These are phyloP conservation scores for Penicillium sp. DNA, from an alignment of 2,329 filamentous ascomycete genomes.

Conservation along the genomic window DNA sequence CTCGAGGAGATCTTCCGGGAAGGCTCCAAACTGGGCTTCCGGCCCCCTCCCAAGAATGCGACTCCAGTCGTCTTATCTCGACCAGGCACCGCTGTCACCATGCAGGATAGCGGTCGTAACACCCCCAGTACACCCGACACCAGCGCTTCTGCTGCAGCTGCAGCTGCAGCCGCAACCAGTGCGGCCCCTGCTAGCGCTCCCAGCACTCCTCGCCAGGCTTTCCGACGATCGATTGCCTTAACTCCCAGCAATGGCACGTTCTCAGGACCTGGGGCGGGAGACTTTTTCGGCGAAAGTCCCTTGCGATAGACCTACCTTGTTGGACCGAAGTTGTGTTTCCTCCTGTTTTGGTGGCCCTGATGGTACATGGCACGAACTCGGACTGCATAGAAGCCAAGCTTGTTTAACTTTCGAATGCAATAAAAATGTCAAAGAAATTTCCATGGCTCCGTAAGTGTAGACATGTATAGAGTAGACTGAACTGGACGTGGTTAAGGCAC, in stretches of 20 bases:
- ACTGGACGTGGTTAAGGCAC: not conserved
- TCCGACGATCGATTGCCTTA: constrained; percentile 39
- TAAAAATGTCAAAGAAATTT: not conserved
- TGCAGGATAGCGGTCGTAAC: constrained; percentile 40
- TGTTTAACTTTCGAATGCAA: constrained; percentile 3
- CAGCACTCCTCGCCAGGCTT: constrained; percentile 40
- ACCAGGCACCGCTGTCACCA: constrained; percentile 38
- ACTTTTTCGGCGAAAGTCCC: constrained; percentile 40
- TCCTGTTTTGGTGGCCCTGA: not conserved
- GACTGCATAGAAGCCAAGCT: constrained; percentile 3
- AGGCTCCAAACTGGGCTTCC: constrained; percentile 56
- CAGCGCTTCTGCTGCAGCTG: constrained; percentile 11
- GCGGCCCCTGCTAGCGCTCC: constrained; percentile 29
- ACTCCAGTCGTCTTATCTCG: constrained; percentile 31
- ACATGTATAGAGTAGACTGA: not conserved
- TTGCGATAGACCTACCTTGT: constrained; percentile 25
- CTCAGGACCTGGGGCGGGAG: constrained; percentile 32
- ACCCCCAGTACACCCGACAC: constrained; percentile 40
- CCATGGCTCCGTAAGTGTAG: not conserved
- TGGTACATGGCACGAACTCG: constrained; percentile 2
- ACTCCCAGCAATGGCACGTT: constrained; percentile 43
- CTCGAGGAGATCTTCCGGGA: constrained; percentile 77
- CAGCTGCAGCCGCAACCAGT: constrained; percentile 6
- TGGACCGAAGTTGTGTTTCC: not conserved
- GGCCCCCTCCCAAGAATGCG: constrained; percentile 47